Evolutionary conservation across 2,329 filamentous ascomycete species (phyloP), one percentile per base, ranked within the genome.

Genomic region (Pestalotiopsis sp.): DNA sequence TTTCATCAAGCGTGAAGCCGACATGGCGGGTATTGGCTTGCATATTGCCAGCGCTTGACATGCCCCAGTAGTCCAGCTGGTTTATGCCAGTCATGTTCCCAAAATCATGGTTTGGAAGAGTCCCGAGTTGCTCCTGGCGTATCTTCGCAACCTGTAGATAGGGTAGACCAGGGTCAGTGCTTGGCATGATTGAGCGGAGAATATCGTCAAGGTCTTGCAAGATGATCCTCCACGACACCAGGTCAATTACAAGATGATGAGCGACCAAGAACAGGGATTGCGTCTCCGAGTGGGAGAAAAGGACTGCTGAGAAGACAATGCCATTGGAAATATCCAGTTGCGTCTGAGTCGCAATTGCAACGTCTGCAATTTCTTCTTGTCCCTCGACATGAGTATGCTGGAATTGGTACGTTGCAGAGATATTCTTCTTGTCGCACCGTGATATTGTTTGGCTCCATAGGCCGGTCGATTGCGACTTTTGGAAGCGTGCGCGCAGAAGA

Each of bases 221-320:
- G 1, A 85, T 73, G 22, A 82, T 76, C 7, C 81, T 75, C 83
- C 83, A 85, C 0, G 81, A 82, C 1, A 85, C 81, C 3, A 84
- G 71, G 64, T 85, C 82, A 17, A 84, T 76, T 1, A 80, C 76
- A 0, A 81, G 71, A 66, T 82, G 80, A 14, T 81, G 79, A 1
- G 74, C 76, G 6, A 75, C 71, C 9, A 82, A 63, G 5, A 76
- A 78, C 0, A 80, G 60, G 1, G 72, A 57, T 40, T 78, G 77
- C 7, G 70, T 30, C 3, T 66, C 67, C 1, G 66, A 13, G n/a
- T 62, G 9, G 2, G 69, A 68, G 3, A 78, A 73, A 3, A 75
- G 61, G 56, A 71, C 71, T 17, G 69, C 72, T 0, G 72, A 72
- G 55, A 76, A 68, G 3, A 78, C 67, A 1, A 75, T 72, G 1